phyloP scores from a whole-genome alignment of 1,284 basidiomycete genomes.

The Naganishia liquefaciens region DNA sequence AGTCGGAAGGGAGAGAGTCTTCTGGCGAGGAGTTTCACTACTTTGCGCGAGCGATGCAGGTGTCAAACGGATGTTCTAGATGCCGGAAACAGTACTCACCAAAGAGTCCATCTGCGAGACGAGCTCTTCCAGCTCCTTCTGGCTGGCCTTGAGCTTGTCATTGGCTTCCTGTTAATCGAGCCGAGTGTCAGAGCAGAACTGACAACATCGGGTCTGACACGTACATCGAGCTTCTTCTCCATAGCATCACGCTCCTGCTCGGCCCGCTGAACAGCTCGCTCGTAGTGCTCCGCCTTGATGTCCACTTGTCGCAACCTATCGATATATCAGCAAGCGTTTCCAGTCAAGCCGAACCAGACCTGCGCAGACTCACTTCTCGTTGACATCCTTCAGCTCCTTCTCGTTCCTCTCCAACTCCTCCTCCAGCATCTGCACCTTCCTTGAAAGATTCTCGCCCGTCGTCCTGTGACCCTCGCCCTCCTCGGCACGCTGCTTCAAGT shows the following conservation, averaged over 20 bases:
- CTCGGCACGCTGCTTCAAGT: slow-evolving; percentile 68
- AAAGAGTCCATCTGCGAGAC: slow-evolving; percentile 33
- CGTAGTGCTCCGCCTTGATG: slow-evolving; percentile 98
- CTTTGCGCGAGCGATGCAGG: not conserved
- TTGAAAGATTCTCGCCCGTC: slow-evolving; percentile 71
- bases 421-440: slow-evolving; percentile 91
- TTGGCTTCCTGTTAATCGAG: slow-evolving; percentile 20
- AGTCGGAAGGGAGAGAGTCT: slow-evolving; percentile 14
- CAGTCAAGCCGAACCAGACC: slow-evolving; percentile 9
- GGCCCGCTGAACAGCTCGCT: slow-evolving; percentile 80
- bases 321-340: slow-evolving; percentile 22
- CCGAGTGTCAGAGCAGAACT: not conserved
- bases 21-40: slow-evolving; percentile 20
- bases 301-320: slow-evolving; percentile 90
- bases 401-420: slow-evolving; percentile 94
- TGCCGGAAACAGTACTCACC: slow-evolving; percentile 8
- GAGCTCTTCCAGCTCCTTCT: slow-evolving; percentile 29
- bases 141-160: slow-evolving; percentile 32
- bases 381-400: slow-evolving; percentile 95
- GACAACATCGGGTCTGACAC: slow-evolving; percentile 31
- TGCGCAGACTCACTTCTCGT: slow-evolving; percentile 79
- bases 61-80: not conserved
- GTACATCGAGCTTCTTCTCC: slow-evolving; percentile 94
- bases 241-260: slow-evolving; percentile 90
- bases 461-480: slow-evolving; percentile 75